These are phyloP conservation scores for Barnettozyma sucrosica DNA, from an alignment of 805 yeast species.

Conservation along the genomic window DNA sequence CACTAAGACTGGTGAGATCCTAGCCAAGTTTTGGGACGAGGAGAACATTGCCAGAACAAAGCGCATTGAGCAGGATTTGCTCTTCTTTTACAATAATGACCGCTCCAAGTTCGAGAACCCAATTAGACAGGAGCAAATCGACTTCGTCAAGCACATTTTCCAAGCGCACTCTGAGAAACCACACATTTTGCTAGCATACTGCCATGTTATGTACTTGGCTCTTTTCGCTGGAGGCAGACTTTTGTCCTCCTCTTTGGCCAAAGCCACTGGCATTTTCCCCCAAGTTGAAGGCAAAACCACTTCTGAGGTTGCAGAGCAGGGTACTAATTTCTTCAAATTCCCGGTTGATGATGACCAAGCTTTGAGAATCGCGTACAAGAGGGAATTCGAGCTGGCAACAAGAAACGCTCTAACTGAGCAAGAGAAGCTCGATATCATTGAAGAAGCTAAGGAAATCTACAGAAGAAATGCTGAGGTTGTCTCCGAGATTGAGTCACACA, in stretches of 20 bases:
- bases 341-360: conserved; percentile 63
- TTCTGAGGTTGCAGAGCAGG: conserved; percentile 53
- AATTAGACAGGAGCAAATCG: conserved; percentile 54
- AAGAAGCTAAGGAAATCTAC: conserved; percentile 62
- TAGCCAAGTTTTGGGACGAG: conserved; percentile 61
- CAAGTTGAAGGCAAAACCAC: conserved; percentile 60
- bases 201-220: conserved; percentile 82
- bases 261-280: conserved; percentile 70
- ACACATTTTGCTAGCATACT: conserved; percentile 65
- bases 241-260: conserved; percentile 58
- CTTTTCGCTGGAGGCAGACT: conserved; percentile 82
- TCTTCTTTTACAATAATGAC: conserved; percentile 57
- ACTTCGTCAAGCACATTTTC: conserved; percentile 55
- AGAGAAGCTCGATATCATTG: conserved; percentile 64
- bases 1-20: conserved; percentile 33
- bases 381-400: conserved; percentile 73
- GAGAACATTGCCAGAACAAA: conserved; percentile 54
- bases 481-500: conserved; percentile 61
- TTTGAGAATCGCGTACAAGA: conserved; percentile 61
- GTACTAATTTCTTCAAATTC: conserved; percentile 67
- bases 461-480: conserved; percentile 55
- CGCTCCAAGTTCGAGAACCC: conserved; percentile 52
- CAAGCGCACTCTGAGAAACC: conserved; percentile 55
- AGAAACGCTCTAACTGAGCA: conserved; percentile 63
- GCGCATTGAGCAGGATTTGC: conserved; percentile 52